Base-by-base conservation (phyloP, 1,139 yeast species). In the Suhomyces choctaworum region DNA sequence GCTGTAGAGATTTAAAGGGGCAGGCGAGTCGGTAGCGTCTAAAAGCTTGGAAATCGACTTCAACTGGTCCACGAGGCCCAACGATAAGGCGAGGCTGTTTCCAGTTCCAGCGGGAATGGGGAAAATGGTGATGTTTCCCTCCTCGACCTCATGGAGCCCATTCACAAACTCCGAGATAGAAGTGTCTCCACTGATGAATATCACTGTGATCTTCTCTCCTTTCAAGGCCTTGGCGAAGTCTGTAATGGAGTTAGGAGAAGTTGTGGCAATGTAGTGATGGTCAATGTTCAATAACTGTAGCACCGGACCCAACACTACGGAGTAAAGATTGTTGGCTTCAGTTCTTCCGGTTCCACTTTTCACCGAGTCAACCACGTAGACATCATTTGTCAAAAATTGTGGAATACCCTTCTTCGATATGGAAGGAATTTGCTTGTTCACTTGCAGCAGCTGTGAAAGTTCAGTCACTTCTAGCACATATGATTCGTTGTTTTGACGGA, bases 101-200 rank as follows among this genome's bases (percentile, higher is more conserved):
- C 96, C 97, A 0, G 96, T 82, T 1, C 97, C 97, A 36, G 80
- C 70, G 0, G 97, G 95, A 15, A 89, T 62, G 3, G 80, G 73
- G 8, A 69, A 62, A 2, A 85, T 34, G 10, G 56, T 51, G 27
- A 71, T 32, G 44, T 50, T 19, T 32, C 46, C 44, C 1, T 42
- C 38, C 2, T 30, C 36, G 4, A 40, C 42, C 1, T 34, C 26
- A 1, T 37, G 32, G 11, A 83, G 52, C 2, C 67, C 66, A 53
- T 89, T 88, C 39, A 87, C 52, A 40, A 89, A 78, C 56, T 89
- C 97, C 33, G 75, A 78, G 9, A 88, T 66, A 1, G 95, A 81
- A 0, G 97, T 89, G 51, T 89, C 97, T 1, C 97, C 97, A 31
- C 95, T 84, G 15, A 89, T 60, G 26, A 89, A 63, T 1, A 87